Base-by-base conservation (phyloP, 179 eudicot genomes). In the Silene coronaria region DNA sequence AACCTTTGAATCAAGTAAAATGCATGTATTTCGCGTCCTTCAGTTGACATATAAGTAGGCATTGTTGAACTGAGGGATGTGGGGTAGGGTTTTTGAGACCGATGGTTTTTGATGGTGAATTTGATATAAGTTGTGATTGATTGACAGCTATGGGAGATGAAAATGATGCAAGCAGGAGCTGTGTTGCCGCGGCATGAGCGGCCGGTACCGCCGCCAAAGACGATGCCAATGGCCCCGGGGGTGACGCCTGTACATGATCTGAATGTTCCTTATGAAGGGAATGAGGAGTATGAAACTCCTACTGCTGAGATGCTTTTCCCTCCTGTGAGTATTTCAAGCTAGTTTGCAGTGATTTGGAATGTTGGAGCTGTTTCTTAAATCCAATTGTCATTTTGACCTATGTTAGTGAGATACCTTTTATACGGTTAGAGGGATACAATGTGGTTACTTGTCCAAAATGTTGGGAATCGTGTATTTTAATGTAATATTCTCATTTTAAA, bases 231-330 rank as follows among this genome's bases (percentile, higher is more conserved):
- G 22, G 91, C 16, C 6, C 57, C 89, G 36, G 82, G 82, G 0
- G 70, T 84, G 2, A 81, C 90, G 16, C 86, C 93, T 42, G 95
- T 95, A 75, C 99, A 92, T 80, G 99, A 95, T 88, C 89, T 95
- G 58, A 95, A 95, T 85, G 97, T 95, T 14, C 97, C 99, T 0
- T 95, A 95, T 79, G 98, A 94, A 79, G 97, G 97, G 42, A 75
- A 86, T 67, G 96, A 94, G 79, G 98, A 94, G 91, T 94, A 87
- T 60, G 97, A 92, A 74, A 95, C 99, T 71, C 99, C 99, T 23
- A 95, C 99, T 45, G 95, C 97, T 70, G 99, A 95, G 78, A 78
- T 95, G 83, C 95, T 95, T 53, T 95, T 92, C 73, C 93, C 99
- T 32, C 99, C 99, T 17, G 99, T 95, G 69, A 86, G 92, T 76